phyloP scores from a whole-genome alignment of 2,329 filamentous ascomycete species.

The Orbilia blumenaviensis region DNA sequence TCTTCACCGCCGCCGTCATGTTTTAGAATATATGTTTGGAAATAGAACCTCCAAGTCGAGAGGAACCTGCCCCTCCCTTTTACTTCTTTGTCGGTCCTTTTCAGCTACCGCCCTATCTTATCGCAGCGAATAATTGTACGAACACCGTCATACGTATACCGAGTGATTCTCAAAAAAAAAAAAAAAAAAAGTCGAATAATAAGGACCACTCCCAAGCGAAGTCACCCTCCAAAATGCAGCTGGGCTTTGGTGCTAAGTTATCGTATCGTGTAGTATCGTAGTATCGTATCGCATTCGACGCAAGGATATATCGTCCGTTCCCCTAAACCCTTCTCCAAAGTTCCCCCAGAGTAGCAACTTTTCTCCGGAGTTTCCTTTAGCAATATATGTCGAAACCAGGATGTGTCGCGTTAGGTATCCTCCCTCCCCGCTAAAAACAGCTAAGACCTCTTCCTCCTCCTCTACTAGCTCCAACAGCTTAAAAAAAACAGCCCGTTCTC shows the following conservation, averaged over 20 bases:
- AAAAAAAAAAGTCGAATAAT: too few species aligned
- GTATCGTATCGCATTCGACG: too few species aligned
- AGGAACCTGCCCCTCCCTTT: too few species aligned
- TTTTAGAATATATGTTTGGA: not conserved
- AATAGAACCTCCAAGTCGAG: too few species aligned
- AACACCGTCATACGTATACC: conserved; percentile 36
- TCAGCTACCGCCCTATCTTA: conserved; percentile 43
- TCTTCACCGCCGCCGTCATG: conserved; percentile 43
- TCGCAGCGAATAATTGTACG: conserved; percentile 7
- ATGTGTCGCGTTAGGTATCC: not conserved
- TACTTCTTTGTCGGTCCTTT: not conserved
- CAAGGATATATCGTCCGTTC: too few species aligned
- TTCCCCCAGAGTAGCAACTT: not conserved
- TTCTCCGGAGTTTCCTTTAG: too few species aligned
- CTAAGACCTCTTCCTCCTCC: conserved; percentile 27
- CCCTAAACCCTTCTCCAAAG: too few species aligned
- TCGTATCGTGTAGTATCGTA: too few species aligned
- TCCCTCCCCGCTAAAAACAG: not conserved
- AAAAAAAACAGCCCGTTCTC: not conserved
- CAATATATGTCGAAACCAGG: too few species aligned
- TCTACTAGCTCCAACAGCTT: not conserved
- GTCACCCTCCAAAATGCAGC: too few species aligned
- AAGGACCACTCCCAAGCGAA: not conserved
- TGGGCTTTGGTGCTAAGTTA: too few species aligned
- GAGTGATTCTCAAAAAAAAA: not conserved